These are phyloP conservation scores for Candida smagusa DNA, from an alignment of 1,139 yeast species.

Conservation along the genomic window DNA sequence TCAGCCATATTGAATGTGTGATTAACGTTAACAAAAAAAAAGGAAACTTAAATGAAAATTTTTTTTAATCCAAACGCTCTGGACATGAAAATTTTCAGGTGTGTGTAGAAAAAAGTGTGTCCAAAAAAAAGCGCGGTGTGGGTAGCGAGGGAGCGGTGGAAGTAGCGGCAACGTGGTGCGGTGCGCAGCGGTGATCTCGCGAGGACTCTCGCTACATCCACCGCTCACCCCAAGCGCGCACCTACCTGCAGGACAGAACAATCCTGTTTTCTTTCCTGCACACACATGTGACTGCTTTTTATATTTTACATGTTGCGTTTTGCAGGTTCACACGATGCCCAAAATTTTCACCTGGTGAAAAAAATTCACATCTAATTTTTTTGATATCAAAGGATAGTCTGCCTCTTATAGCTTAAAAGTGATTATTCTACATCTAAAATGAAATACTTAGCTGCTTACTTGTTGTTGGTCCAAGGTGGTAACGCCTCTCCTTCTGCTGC, in stretches of 20 bases:
- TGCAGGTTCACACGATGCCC: neutral
- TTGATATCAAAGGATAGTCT: constrained; percentile 53
- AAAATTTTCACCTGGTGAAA: constrained; percentile 2
- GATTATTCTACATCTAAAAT: constrained; percentile 55
- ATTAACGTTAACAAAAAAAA: constrained; percentile 1
- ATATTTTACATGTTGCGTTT: neutral
- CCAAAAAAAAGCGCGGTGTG: neutral
- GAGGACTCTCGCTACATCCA: neutral
- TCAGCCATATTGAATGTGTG: constrained; percentile 38
- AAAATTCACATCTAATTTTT: constrained; percentile 4
- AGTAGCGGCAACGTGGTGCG: neutral
- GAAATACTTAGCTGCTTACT: constrained; percentile 92
- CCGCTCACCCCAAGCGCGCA: neutral
- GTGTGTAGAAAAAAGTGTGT: constrained; percentile 2
- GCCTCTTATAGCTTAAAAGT: constrained; percentile 53
- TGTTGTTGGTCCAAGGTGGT: constrained; percentile 84
- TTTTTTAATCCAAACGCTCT: constrained; percentile 2
- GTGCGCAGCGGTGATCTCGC: neutral
- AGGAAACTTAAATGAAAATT: constrained; percentile 4
- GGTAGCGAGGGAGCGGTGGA: neutral
- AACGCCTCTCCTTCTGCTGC: constrained; percentile 74
- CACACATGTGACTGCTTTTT: constrained; percentile 7
- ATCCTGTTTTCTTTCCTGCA: neutral
- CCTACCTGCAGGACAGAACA: constrained; percentile 2
- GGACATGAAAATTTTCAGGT: constrained; percentile 3